Percentiles rank a stretch among this genome's conserved stretches.
These are phyloP conservation scores for Elymus sibiricus DNA, from an alignment of 176 grass and related monocot species.

Conservation along the genomic window DNA sequence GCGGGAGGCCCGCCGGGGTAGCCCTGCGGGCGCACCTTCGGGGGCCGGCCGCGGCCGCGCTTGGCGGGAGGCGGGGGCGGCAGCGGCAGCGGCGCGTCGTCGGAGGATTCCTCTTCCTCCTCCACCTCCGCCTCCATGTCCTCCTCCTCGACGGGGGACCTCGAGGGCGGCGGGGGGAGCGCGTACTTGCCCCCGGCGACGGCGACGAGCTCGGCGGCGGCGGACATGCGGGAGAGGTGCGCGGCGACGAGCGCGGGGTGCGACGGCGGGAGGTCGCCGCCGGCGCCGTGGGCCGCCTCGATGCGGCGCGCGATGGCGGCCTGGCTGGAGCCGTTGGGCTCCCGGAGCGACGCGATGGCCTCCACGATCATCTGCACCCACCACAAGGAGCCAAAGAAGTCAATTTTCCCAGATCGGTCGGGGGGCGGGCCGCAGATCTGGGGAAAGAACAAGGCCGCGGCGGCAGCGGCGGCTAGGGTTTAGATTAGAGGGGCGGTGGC, in stretches of 20 bases:
- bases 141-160: background rate
- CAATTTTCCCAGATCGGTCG: constrained; percentile 34
- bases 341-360: constrained; percentile 59
- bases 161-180: constrained; percentile 5
- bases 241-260: constrained; percentile 59
- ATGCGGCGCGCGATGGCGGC: constrained; percentile 58
- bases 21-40: constrained; percentile 41
- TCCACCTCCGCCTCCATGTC: background rate
- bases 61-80: constrained; percentile 5
- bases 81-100: background rate
- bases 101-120: constrained; percentile 7
- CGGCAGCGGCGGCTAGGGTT: background rate
- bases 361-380: constrained; percentile 61
- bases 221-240: constrained; percentile 62
- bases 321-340: constrained; percentile 58
- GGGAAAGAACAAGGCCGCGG: background rate
- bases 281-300: constrained; percentile 37
- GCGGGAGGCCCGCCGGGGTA: background rate
- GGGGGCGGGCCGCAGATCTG: constrained; percentile 33
- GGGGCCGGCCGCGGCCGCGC: constrained; percentile 68
- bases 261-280: constrained; percentile 41
- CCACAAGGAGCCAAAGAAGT: background rate
- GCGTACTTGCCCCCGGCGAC: constrained; percentile 43
- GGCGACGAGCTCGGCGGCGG: constrained; percentile 52
- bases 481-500: background rate